These are phyloP conservation scores for Asterella californica DNA, from an alignment of 225 moss, liverwort and hornwort species.

Conservation along the genomic window DNA sequence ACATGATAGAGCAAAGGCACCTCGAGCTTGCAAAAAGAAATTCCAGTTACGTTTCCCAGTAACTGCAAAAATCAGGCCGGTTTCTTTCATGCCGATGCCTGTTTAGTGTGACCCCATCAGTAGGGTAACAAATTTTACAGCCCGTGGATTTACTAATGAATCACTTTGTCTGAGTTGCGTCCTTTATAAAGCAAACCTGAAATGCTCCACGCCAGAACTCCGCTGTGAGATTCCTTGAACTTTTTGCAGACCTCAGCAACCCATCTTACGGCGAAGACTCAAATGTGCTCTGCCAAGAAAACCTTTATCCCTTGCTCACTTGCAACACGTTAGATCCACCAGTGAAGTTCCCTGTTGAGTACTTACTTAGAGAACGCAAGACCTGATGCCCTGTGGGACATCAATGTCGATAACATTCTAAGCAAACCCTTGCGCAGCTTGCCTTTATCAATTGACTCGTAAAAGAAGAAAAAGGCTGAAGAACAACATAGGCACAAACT, in stretches of 20 bases:
- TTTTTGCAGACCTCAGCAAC: background rate
- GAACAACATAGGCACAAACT: constrained; percentile 10
- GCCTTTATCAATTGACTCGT: background rate
- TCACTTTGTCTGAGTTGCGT: background rate
- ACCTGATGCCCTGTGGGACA: background rate
- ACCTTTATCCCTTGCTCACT: background rate
- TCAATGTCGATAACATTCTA: constrained; percentile 1
- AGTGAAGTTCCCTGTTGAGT: background rate
- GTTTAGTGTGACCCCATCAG: background rate
- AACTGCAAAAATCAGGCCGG: background rate
- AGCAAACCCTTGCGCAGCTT: constrained; percentile 4
- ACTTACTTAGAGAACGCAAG: background rate
- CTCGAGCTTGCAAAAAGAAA: background rate
- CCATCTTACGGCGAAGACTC: background rate
- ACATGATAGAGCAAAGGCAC: background rate
- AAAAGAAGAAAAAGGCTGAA: constrained; percentile 2
- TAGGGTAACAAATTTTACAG: background rate
- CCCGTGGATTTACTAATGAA: background rate
- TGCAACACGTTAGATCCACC: constrained; percentile 6
- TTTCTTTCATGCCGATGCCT: background rate
- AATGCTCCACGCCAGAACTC: background rate
- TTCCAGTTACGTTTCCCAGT: background rate
- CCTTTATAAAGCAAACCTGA: background rate
- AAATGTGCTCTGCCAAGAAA: background rate
- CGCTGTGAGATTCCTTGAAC: background rate